A percentile compares a stretch with the other conserved stretches of the same genome.
Evolutionary conservation across 768 basidiomycete genomes (phyloP).

Genomic region (Amyloporia xantha): DNA sequence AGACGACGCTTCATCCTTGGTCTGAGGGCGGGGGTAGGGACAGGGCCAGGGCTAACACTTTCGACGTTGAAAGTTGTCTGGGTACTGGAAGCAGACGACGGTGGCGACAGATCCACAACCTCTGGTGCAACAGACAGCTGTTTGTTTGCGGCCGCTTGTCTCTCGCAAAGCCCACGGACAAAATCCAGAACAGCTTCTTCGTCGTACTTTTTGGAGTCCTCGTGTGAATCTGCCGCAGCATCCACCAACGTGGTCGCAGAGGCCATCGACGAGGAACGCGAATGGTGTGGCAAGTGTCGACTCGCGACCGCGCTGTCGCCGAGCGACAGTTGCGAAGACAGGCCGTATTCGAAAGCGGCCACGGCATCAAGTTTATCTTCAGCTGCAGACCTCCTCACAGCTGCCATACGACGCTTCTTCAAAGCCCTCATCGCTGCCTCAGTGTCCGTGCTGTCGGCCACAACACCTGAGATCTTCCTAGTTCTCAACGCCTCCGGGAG

Average conservation of each 20-base stretch:
- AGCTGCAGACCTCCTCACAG: not conserved
- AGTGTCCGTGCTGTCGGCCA: not conserved
- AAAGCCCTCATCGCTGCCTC: not conserved
- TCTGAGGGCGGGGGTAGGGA: not conserved
- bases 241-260: not conserved
- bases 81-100: not conserved
- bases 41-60: not conserved
- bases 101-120: not conserved
- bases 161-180: not conserved
- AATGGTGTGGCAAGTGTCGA: not conserved
- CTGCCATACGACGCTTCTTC: conserved; percentile 1
- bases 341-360: not conserved
- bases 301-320: no score
- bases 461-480: not conserved
- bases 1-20: not conserved
- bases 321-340: not conserved
- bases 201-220: not conserved
- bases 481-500: not conserved
- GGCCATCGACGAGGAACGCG: not conserved
- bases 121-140: not conserved
- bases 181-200: not conserved
- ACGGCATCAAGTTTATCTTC: not conserved
- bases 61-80: not conserved
- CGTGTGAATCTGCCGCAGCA: not conserved
- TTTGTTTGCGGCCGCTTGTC: not conserved